These are phyloP conservation scores for Penicillium sp. DNA, from an alignment of 2,329 filamentous ascomycete genomes.

Conservation along the genomic window DNA sequence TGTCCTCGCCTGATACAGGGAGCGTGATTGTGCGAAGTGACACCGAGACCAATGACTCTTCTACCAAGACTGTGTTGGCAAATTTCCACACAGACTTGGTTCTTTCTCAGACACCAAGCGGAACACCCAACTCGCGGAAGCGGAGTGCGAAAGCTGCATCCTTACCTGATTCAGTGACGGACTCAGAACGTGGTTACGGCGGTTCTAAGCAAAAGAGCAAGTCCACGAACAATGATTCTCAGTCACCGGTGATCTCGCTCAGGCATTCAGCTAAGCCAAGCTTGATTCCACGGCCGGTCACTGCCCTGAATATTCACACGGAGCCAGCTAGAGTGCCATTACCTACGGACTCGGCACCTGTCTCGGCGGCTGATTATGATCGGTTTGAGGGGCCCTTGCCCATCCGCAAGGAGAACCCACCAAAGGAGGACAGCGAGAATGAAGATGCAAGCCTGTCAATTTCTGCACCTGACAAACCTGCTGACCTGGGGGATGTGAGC, in stretches of 20 bases:
- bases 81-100: too few species aligned
- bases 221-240: neutral
- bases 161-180: slow-evolving; percentile 24
- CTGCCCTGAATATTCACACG: neutral
- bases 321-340: slow-evolving; percentile 2
- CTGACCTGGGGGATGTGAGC: too few species aligned
- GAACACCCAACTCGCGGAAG: slow-evolving; percentile 22
- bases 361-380: neutral
- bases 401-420: neutral
- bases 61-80: too few species aligned
- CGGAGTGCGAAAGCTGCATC: slow-evolving; percentile 26
- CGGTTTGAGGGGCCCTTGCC: neutral
- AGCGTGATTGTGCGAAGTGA: too few species aligned
- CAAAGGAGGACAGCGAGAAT: neutral
- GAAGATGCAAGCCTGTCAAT: neutral
- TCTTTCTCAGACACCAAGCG: too few species aligned
- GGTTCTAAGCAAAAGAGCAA: slow-evolving; percentile 3
- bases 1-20: too few species aligned
- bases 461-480: too few species aligned
- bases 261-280: slow-evolving; percentile 6
- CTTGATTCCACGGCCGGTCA: slow-evolving; percentile 10
- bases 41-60: too few species aligned
- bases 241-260: neutral
- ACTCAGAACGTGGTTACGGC: slow-evolving; percentile 14
- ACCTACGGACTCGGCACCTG: slow-evolving; percentile 1